Evolutionary conservation across 495 filamentous ascomycete species (phyloP), one percentile per base, ranked within the genome.

Genomic region (Penicillium riverlandense): DNA sequence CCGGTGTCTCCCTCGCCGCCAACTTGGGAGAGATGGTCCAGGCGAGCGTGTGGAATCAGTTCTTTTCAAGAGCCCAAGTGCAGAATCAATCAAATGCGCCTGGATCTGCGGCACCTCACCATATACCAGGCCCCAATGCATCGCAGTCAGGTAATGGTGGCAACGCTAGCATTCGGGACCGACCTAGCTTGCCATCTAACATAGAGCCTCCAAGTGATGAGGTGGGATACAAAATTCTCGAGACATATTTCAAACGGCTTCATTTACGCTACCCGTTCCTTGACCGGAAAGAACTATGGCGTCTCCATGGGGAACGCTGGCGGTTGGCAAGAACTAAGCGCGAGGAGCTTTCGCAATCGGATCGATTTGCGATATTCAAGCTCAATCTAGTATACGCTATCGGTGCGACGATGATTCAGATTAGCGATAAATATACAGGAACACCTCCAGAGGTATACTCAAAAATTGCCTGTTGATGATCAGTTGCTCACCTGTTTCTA

Each of bases 21-120:
- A 69, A 74, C 41, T 46, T 77, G 13, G 71, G 74, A 11, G 71
- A 77, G 42, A 76, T 77, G 71, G 74, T 75, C 14, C 71, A 75
- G 43, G 65, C 68, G 1, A 76, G 71, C 14, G 69, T 76, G 8
- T 76, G 70, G 70, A 74, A 73, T 41, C 72, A 76, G 44, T 63
- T 68, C 10, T 59, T 75, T 6, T 64, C 65, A 8, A 55, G 63
- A 31, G 61, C 53, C 44, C 57, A 62, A 16, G 56, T 50, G 11
- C 56, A 61, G 12, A 22, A 22, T 52, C 50, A 22, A 54, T 47
- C 14, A 30, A 22, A 22, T 22, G 22, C 22, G 22, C 4, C 40
- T 7, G 12, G 29, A 2, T 22, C 40, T 27, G 43, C 30, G 8
- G 37, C 30, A 30, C 22, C 41, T 13, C 46, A 35, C 2, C 54